Evolutionary conservation across 345 rosid genomes (phyloP).

Genomic region (Linum lewisii): DNA sequence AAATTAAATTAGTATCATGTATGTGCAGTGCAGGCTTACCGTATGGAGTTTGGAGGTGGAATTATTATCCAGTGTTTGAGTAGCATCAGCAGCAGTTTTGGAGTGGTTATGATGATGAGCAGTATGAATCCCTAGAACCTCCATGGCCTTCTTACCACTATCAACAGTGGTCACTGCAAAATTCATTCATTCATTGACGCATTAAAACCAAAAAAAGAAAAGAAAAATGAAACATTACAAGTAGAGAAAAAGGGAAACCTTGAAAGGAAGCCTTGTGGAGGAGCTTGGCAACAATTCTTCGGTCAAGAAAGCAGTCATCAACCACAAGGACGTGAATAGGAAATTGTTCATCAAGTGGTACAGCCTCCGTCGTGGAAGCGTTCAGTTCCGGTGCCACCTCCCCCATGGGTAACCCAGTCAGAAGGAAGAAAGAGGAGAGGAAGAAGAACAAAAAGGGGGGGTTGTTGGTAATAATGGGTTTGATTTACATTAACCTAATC

Average conservation of each 20-base stretch:
- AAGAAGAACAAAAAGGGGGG: too few species aligned
- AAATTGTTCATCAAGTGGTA: not conserved
- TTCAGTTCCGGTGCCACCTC: conserved; percentile 2
- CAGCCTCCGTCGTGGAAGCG: not conserved
- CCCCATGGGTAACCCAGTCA: too few species aligned
- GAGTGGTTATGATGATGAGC: not conserved
- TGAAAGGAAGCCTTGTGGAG: conserved; percentile 8
- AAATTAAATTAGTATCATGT: too few species aligned
- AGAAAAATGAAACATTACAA: not conserved
- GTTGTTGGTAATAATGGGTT: too few species aligned
- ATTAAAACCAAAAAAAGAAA: not conserved
- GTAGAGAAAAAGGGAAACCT: conserved; percentile 1
- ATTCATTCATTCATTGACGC: not conserved
- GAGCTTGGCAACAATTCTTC: conserved; percentile 10
- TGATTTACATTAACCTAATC: too few species aligned
- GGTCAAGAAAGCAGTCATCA: conserved; percentile 14
- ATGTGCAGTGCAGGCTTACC: not conserved
- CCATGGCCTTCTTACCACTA: conserved; percentile 14
- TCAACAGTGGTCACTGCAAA: conserved; percentile 15
- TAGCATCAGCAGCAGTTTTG: not conserved
- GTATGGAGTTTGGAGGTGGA: not conserved
- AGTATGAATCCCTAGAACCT: conserved; percentile 9
- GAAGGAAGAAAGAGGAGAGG: too few species aligned
- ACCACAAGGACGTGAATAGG: conserved; percentile 13
- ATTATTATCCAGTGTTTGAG: not conserved